Base-by-base conservation (phyloP, 768 basidiomycete species). In the Trametes sanguinea region DNA sequence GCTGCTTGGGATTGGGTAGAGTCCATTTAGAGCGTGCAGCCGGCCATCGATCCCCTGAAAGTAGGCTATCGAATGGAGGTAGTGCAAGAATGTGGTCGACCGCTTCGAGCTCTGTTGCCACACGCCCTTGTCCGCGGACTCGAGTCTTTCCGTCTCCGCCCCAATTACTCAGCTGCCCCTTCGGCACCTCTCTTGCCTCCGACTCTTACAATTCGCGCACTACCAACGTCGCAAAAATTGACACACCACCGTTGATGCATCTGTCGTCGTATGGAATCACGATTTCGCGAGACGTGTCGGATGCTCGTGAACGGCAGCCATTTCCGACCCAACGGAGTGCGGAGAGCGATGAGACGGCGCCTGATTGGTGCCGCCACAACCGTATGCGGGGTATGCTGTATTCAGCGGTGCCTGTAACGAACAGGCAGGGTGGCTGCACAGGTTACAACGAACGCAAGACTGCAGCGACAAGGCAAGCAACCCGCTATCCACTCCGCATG, bases 1-100 rank as follows among this genome's bases (percentile, higher is more conserved):
- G 86, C 85, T 84, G 86, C 84, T 81, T 82, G 83, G 71, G 82
- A 80, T 81, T 89, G 84, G 89, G 84, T 83, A 85, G 88, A 85
- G 88, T 92, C 90, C 90, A 92, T 92, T 92, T 91, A 92, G 88
- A 85, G 80, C 80, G 83, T 86, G 82, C 86, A 76, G 85, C 84
- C 86, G 87, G 90, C 90, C 90, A 92, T 92, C 86, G 89, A 89
- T 72, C 69, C 72, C 69, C 61, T 65, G 53, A 48, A 30, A 59
- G 61, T 68, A 68, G 67, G 67, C 65, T 68, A 63, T 68, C 67
- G 67, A 66, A 60, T 64, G 65, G 54, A 57, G 64, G 40, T 39
- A 45, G 52, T 46, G 27, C 63, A 60, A 53, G 63, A 64, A 51
- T 47, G 54, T 57, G 59, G 63, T 64, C 58, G 59, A 60, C 58